Conservation (phyloP, 768 basidiomycete species). For the Collybia nuda region DNA sequence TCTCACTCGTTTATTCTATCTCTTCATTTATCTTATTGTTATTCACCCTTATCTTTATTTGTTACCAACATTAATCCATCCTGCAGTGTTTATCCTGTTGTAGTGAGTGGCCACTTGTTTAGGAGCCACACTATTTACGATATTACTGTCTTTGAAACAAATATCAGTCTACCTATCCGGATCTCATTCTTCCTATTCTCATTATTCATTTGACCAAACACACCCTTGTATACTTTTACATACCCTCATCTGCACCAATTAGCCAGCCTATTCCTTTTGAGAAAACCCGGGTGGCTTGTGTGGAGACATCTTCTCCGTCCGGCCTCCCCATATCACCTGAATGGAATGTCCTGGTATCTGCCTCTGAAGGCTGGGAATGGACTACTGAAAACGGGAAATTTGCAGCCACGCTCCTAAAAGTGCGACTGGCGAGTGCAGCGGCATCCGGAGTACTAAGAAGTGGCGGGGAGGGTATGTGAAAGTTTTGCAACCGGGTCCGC, state of each 20-base stretch:
- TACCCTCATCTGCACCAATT: conserved; percentile 77
- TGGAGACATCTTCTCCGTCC: conserved; percentile 61
- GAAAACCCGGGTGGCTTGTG: conserved; percentile 76
- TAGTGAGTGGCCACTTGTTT: background rate
- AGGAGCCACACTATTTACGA: background rate
- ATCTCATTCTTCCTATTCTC: background rate
- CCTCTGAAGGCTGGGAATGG: conserved; percentile 35
- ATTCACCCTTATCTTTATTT: conserved; percentile 7
- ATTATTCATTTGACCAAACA: background rate
- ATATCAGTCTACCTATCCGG: background rate
- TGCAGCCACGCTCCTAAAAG: conserved; percentile 76
- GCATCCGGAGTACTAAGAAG: conserved; percentile 74
- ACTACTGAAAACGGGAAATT: conserved; percentile 70
- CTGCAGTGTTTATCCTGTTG: background rate
- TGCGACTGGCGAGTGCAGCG: conserved; percentile 74
- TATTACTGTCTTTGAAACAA: background rate
- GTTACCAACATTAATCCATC: conserved; percentile 2
- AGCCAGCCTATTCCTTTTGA: conserved; percentile 96
- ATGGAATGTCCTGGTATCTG: conserved; percentile 33
- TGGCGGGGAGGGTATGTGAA: conserved; percentile 70
- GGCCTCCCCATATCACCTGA: conserved; percentile 40
- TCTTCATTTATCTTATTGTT: conserved; percentile 11
- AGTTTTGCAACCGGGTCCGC: conserved; percentile 58
- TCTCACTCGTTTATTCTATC: conserved; percentile 16
- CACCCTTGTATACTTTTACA: conserved; percentile 12